Evolutionary conservation across 805 yeast species (phyloP).

Genomic region (Spathaspora boniae): DNA sequence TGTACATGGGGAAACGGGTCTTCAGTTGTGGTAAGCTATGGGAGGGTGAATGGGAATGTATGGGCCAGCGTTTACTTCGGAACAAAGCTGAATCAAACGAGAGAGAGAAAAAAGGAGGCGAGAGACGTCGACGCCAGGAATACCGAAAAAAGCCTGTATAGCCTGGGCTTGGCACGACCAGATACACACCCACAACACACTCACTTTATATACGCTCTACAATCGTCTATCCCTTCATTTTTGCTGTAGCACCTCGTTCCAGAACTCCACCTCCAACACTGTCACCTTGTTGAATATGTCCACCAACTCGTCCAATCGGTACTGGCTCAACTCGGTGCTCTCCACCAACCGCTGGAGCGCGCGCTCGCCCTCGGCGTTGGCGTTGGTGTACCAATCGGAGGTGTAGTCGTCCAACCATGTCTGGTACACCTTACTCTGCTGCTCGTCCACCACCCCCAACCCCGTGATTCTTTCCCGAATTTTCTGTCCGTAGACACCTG

Average conservation of each 20-base stretch:
- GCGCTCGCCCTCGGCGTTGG: conserved; percentile 48
- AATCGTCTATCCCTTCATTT: conserved; percentile 1
- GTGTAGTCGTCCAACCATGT: conserved; percentile 65
- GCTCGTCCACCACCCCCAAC: conserved; percentile 19
- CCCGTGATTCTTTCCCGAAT: conserved; percentile 16
- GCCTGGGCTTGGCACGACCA: no score
- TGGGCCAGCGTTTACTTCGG: neutral
- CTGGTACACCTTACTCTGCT: conserved; percentile 29
- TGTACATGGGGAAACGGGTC: conserved; percentile 28
- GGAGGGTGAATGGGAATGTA: neutral
- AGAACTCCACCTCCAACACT: conserved; percentile 60
- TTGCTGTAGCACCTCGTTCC: conserved; percentile 58
- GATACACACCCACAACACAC: no score
- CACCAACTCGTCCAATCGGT: conserved; percentile 49
- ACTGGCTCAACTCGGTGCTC: conserved; percentile 28
- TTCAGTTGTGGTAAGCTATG: neutral
- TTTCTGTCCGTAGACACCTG: conserved; percentile 36
- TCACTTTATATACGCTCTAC: neutral
- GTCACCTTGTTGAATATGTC: conserved; percentile 60
- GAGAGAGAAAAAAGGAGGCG: no score
- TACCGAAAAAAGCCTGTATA: no score
- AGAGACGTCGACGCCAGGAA: no score
- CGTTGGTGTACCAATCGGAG: conserved; percentile 54
- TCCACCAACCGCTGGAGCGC: conserved; percentile 44
- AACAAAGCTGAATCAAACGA: no score